These are phyloP conservation scores for Pythium pyrilobum DNA, from an alignment of 352 stramenopile species.

Conservation along the genomic window DNA sequence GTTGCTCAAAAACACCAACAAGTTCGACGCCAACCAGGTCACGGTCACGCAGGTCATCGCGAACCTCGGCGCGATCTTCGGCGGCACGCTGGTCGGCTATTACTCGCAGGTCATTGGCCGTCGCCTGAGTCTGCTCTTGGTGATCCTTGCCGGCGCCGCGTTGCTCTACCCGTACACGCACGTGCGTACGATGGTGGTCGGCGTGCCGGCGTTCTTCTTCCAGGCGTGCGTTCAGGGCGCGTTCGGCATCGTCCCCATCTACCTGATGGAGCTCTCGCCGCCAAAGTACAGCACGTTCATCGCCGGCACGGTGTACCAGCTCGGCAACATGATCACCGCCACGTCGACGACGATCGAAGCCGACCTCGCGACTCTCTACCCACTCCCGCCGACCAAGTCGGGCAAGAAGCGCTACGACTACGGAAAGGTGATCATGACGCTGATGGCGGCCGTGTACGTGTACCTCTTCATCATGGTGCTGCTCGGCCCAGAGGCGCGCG, in stretches of 20 bases:
- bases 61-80: conserved; percentile 41
- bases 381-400: conserved; percentile 22
- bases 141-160: conserved; percentile 23
- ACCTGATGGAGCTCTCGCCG: conserved; percentile 53
- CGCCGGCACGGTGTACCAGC: conserved; percentile 44
- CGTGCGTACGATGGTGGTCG: conserved; percentile 16
- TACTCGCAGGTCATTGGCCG: conserved; percentile 54
- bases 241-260: conserved; percentile 50
- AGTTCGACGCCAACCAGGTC: conserved; percentile 44
- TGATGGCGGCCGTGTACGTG: conserved; percentile 41
- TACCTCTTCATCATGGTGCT: conserved; percentile 45
- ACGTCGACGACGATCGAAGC: conserved; percentile 48
- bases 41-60: conserved; percentile 45
- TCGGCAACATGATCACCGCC: conserved; percentile 50
- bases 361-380: conserved; percentile 34
- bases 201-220: conserved; percentile 35
- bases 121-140: conserved; percentile 36
- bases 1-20: conserved; percentile 41
- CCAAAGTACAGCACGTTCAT: conserved; percentile 45
- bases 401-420: conserved; percentile 38
- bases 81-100: conserved; percentile 41
- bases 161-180: conserved; percentile 53
- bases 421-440: conserved; percentile 42
- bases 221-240: conserved; percentile 49
- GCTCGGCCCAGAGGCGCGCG: conserved; percentile 36